Base-by-base conservation (phyloP, 495 filamentous ascomycete species). In the Hypoxylon cercidicola region DNA sequence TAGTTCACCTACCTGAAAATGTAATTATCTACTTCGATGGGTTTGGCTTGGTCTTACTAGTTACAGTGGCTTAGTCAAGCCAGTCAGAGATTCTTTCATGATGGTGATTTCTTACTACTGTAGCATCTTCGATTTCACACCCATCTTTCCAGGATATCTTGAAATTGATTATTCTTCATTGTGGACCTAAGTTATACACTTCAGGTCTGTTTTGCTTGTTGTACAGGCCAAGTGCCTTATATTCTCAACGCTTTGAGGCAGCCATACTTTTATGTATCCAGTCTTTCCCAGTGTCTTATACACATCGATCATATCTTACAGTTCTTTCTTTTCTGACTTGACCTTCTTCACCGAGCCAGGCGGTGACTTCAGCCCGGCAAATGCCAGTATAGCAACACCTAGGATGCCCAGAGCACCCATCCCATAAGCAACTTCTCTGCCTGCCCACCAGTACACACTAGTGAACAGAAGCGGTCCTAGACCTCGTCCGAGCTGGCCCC, bases 381-480 rank as follows among this genome's bases (percentile, higher is more conserved):
- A 90, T 0, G 89, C 91, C n/a, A 91, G 72, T 49, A 80, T 79
- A 37, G 82, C 84, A 34, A 97, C 93, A 7, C 74, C 86, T 19
- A 89, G 69, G 82, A 98, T 97, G 1, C 91, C 92, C 30, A 82
- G 72, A 0, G 92, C 91, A 3, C 95, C 96, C 72, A 90, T 80
- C 1, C 79, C 81, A 74, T 97, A 99, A 0, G 95, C 95, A 13
- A 88, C 78, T 69, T 96, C 89, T 37, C 95, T 79, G 0, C 96
- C 95, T 28, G 92, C 93, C 96, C 96, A 99, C 95, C 95, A 99
- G 78, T 98, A 99, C 57, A 99, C 81, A n/a, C 91, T 89, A 66
- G 94, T 97, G 70, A 98, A 99, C 44, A 96, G 72, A 20, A 98
- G 69, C 1, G 95, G 95, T 0, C 95, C 95, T 16, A 94, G 74